Evolutionary conservation across 371 early-diverging fungal genomes (phyloP).

Genomic region (Mucor sp.): DNA sequence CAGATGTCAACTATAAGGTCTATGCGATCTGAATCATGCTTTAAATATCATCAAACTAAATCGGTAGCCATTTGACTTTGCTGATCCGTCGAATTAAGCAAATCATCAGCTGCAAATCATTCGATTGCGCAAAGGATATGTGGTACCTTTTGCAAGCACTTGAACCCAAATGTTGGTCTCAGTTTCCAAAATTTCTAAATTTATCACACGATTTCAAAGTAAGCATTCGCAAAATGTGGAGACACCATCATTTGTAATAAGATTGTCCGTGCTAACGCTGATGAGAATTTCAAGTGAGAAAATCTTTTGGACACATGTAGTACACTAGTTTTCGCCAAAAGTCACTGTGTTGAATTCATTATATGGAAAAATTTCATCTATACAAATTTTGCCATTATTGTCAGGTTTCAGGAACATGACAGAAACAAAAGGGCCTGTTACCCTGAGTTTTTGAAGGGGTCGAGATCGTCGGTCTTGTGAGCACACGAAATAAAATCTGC

Average conservation of each 20-base stretch:
- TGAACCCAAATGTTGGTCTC: too few species aligned
- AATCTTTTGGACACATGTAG: not conserved
- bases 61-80: too few species aligned
- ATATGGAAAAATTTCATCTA: not conserved
- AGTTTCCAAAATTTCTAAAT: too few species aligned
- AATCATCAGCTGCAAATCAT: too few species aligned
- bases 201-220: not conserved
- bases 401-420: not conserved
- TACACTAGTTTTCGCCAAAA: not conserved
- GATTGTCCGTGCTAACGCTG: not conserved
- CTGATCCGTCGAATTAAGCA: too few species aligned
- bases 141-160: too few species aligned
- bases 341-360: not conserved
- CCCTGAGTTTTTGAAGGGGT: not conserved
- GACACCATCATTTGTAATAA: not conserved
- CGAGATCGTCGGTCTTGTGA: constrained; percentile 1
- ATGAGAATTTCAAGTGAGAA: not conserved
- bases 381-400: not conserved
- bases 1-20: too few species aligned
- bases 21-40: too few species aligned
- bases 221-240: not conserved
- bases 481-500: not conserved
- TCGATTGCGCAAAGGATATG: too few species aligned
- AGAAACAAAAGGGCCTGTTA: not conserved
- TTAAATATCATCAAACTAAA: too few species aligned